Base-by-base conservation (phyloP, 2,329 filamentous ascomycete genomes). In the Fusarium sp. region DNA sequence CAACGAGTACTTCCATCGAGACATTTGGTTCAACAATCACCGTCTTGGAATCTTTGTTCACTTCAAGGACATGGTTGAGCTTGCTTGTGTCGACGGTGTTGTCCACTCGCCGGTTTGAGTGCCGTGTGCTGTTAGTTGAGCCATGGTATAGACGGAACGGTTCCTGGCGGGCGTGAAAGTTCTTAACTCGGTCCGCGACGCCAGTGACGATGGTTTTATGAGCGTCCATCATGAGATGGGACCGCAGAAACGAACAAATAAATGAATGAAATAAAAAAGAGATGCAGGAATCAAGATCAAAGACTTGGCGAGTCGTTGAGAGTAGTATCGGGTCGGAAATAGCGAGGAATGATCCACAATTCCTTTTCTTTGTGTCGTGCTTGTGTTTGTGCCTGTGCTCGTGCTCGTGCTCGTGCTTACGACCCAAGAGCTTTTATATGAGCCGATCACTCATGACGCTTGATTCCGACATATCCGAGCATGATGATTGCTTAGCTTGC, bases 101-200 rank as follows among this genome's bases (percentile, higher is more conserved):
- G 78, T 86, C 84, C 18, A 80, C 78, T 49, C 80, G 81, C 35
- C 85, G 84, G 25, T 83, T 81, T 12, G 85, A 85, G 31, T 86
- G 86, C 12, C 93, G 90, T 41, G 93, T 94, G 80, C 90, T 93
- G 82, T 93, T 94, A 31, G 92, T 94, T 1, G 91, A 90, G 68
- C 93, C 93, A 81, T 94, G 92, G 75, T 90, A 92, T 78, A 94
- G 91, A n/a, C 92, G 87, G 80, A 93, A 94, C 5, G 91, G 88
- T 77, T 84, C 79, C 64, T 82, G 79, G 12, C 74, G 78, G 6
- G 80, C 76, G 58, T 85, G 78, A 72, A 88, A 88, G 9, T 83
- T 76, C 64, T 80, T 79, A 37, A 88, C 81, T 27, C 83, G 80
- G 37, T 79, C 76, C 0, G 86, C 81, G 51, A 88, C 83, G 59